Base-by-base conservation (phyloP, 1,284 basidiomycete genomes). In the Malassezia caprae region DNA sequence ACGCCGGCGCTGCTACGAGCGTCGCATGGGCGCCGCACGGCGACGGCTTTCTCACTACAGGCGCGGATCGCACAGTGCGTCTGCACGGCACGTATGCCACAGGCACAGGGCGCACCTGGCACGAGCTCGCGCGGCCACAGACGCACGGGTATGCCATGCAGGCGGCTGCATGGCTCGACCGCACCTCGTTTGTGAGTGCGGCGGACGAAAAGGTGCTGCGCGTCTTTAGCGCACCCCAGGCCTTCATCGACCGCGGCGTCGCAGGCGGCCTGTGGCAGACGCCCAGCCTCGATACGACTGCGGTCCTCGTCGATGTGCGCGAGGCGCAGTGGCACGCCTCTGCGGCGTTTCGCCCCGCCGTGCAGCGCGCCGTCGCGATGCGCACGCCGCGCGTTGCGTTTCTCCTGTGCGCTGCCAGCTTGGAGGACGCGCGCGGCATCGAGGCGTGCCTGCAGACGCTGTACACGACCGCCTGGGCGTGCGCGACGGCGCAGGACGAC, bases 161-260 rank as follows among this genome's bases (percentile, higher is more conserved):
- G 17, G 52, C 60, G 11, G 63, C 65, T 47, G 58, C 67, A 0
- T 74, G 67, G 68, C 62, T 72, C 44, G 64, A 68, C 35, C 63
- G 63, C 23, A 58, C 68, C 45, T 56, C 59, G 45, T 73, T 74
- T 42, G 68, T 64, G 15, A 69, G 67, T 47, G 72, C 70, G 8
- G 68, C 68, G 12, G 72, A 74, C 51, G 72, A 74, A 44, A 74
- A 74, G 57, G 64, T 74, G n/a, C 51, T 72, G 43, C 63, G 72
- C 12, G 60, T 71, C 28, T 74, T 74, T 58, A 53, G 59, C 21
- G 68, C 70, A 23, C 67, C 72, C 10, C 57, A 58, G 6, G 53
- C 59, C 4, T 74, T 74, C 41, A 62, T 74, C 8, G 61, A 68
- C 1, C 64, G 62, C 11, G 63, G 48, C 7, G 17, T 11, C 8